A percentile compares a stretch with the other conserved stretches of the same genome.
Evolutionary conservation across 345 rosid species (phyloP).

Genomic region (Hibiscus syriacus): DNA sequence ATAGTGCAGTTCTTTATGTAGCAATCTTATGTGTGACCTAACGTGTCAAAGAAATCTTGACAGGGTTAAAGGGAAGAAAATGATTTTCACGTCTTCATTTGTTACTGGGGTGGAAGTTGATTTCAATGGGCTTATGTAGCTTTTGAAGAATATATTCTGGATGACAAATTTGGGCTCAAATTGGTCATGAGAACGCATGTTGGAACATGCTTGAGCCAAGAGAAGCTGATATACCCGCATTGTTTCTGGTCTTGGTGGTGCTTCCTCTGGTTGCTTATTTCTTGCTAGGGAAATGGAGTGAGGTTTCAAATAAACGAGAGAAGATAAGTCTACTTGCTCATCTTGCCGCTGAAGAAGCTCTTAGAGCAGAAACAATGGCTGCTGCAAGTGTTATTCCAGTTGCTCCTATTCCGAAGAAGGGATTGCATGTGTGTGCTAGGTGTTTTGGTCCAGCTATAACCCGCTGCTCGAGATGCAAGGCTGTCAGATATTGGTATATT

Average conservation of each 20-base stretch:
- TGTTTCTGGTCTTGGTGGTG: slow-evolving; percentile 76
- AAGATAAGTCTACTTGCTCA: slow-evolving; percentile 59
- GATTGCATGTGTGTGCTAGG: slow-evolving; percentile 54
- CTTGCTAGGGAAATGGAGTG: slow-evolving; percentile 86
- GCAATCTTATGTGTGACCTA: slow-evolving; percentile 3
- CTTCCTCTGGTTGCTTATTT: slow-evolving; percentile 70
- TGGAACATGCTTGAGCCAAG: slow-evolving; percentile 93
- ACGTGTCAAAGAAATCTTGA: background rate
- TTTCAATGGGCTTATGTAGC: slow-evolving; percentile 28
- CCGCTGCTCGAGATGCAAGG: slow-evolving; percentile 86
- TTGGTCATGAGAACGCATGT: slow-evolving; percentile 73
- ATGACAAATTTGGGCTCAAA: slow-evolving; percentile 14
- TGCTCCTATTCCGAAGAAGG: slow-evolving; percentile 35
- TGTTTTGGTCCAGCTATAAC: slow-evolving; percentile 69
- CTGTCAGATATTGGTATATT: slow-evolving; percentile 73
- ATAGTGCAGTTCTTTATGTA: background rate
- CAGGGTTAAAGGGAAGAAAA: slow-evolving; percentile 7
- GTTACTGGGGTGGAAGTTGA: slow-evolving; percentile 3
- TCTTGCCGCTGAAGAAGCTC: slow-evolving; percentile 74
- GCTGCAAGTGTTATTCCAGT: slow-evolving; percentile 32
- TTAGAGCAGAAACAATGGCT: slow-evolving; percentile 45
- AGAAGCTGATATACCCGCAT: slow-evolving; percentile 70
- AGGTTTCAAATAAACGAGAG: slow-evolving; percentile 50
- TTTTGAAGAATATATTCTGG: slow-evolving; percentile 20
- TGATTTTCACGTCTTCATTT: slow-evolving; percentile 14